A percentile compares a stretch with the other conserved stretches of the same genome.
Conservation (phyloP, 208 protist genomes). For the Leishmania arabica region DNA sequence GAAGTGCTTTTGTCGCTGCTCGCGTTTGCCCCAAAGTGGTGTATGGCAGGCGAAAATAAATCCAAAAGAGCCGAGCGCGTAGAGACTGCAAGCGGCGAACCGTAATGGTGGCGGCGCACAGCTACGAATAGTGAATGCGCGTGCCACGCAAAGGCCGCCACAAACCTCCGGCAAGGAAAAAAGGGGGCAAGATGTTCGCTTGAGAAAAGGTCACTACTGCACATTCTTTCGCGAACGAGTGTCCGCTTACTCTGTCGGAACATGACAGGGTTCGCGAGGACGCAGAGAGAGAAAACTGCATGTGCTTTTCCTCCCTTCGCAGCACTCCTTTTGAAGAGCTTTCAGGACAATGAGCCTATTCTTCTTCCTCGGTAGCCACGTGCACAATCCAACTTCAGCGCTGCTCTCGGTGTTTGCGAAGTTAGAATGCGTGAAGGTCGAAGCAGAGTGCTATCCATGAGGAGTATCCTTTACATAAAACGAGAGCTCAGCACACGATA, state of each 20-base stretch:
- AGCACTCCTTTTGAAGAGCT: background rate
- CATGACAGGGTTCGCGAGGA: background rate
- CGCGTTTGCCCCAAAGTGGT: background rate
- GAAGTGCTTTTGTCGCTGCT: background rate
- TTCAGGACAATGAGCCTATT: background rate
- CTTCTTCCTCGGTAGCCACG: background rate
- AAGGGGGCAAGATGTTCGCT: background rate
- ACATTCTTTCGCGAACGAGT: background rate
- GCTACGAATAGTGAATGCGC: background rate
- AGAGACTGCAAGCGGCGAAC: background rate
- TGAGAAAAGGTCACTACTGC: background rate
- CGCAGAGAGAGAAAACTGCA: background rate
- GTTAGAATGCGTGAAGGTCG: background rate
- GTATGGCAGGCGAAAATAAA: background rate
- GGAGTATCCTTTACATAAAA: background rate
- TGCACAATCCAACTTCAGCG: background rate
- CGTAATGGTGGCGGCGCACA: background rate
- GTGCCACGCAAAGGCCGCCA: background rate
- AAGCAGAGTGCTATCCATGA: background rate
- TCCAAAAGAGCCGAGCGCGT: background rate
- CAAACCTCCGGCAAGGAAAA: background rate
- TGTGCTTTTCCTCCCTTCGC: background rate
- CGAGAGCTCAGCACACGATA: background rate
- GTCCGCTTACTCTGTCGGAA: background rate
- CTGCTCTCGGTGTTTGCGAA: background rate